These are phyloP conservation scores for Populus tomentosa DNA, from an alignment of 441 rosid genomes.

Conservation along the genomic window DNA sequence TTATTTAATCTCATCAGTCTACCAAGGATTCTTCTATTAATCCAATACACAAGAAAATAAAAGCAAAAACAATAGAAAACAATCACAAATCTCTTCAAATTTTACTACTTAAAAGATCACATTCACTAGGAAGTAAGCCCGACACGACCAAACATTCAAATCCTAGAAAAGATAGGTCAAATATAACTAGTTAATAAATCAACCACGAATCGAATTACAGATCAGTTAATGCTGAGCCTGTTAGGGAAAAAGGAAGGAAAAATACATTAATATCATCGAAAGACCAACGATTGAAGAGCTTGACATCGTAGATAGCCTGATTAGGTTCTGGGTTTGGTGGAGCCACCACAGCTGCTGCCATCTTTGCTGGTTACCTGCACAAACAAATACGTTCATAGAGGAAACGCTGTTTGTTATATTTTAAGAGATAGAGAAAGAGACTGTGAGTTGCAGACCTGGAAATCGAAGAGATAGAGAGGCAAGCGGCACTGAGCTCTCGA, in stretches of 20 bases:
- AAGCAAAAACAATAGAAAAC: background rate
- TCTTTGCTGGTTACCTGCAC: conserved; percentile 24
- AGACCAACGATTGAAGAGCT: conserved; percentile 60
- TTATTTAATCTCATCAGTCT: background rate
- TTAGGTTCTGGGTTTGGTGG: conserved; percentile 1
- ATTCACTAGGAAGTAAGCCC: background rate
- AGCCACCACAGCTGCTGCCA: conserved; percentile 29
- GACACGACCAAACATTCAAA: background rate
- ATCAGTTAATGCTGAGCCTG: background rate
- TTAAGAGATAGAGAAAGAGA: background rate
- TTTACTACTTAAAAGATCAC: too few species aligned
- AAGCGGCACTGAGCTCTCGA: background rate
- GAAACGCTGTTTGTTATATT: too few species aligned
- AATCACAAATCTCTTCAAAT: background rate
- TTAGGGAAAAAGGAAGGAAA: too few species aligned
- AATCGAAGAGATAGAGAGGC: background rate
- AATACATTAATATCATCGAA: conserved; percentile 53
- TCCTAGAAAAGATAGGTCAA: background rate
- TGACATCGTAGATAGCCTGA: conserved; percentile 39
- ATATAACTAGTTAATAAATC: too few species aligned
- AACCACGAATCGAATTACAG: background rate
- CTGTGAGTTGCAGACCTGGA: background rate
- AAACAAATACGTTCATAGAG: background rate
- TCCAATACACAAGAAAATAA: background rate
- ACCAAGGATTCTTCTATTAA: background rate